Conservation (phyloP, 805 yeast genomes). For the Myxozyma geophila region DNA sequence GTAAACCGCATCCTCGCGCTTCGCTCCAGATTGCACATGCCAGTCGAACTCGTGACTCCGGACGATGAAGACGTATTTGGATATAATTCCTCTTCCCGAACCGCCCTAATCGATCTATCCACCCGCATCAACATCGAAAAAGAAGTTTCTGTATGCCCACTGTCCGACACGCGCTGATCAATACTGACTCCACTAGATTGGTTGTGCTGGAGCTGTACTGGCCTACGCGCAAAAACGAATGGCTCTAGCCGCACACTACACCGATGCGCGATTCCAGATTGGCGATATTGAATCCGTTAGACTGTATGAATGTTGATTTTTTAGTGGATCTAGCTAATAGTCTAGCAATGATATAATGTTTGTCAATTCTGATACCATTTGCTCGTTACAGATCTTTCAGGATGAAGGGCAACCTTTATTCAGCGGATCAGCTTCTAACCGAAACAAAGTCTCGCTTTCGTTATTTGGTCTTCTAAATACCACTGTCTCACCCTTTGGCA, state of each 20-base stretch:
- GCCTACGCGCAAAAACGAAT: conserved; percentile 17
- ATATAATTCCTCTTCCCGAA: neutral
- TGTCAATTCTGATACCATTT: conserved; percentile 43
- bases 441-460: conserved; percentile 32
- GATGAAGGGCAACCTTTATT: conserved; percentile 38
- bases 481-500: conserved; percentile 45
- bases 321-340: neutral
- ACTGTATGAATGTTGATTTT: neutral
- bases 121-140: conserved; percentile 26
- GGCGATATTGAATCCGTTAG: conserved; percentile 28
- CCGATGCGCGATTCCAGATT: conserved; percentile 26
- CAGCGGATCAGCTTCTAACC: conserved; percentile 13
- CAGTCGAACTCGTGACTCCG: conserved; percentile 2
- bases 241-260: conserved; percentile 15
- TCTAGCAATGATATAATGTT: conserved; percentile 36
- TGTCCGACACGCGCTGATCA: neutral
- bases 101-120: conserved; percentile 16
- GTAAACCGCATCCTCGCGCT: conserved; percentile 19
- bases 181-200: conserved; percentile 15
- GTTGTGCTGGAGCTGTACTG: conserved; percentile 33
- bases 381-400: conserved; percentile 41
- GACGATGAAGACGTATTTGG: conserved; percentile 1
- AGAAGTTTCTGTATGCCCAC: conserved; percentile 19
- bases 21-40: neutral
- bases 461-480: conserved; percentile 38